These are phyloP conservation scores for Colletotrichum orchidophilum DNA, from an alignment of 2,329 filamentous ascomycete species.

Conservation along the genomic window DNA sequence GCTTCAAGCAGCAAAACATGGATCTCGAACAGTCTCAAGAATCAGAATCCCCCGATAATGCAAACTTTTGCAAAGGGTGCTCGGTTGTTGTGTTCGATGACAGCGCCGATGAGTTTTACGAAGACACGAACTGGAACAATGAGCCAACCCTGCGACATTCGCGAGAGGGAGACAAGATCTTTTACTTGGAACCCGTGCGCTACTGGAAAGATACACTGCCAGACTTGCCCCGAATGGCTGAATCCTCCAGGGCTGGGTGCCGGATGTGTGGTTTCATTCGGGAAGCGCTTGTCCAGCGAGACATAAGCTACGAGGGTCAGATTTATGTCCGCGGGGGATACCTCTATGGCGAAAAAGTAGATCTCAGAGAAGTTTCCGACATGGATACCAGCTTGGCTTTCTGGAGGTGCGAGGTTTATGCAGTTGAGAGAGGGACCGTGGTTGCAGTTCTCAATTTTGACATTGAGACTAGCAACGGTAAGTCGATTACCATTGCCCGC, in stretches of 20 bases:
- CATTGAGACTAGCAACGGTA: background rate
- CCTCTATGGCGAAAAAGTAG: background rate
- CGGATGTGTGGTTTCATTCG: background rate
- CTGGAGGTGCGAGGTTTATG: background rate
- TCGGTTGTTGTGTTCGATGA: background rate
- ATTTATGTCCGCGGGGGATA: background rate
- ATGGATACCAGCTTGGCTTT: background rate
- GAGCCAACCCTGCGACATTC: background rate
- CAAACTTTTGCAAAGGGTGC: background rate
- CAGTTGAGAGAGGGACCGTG: background rate
- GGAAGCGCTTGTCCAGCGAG: background rate
- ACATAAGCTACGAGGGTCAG: background rate
- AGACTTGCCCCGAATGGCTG: background rate
- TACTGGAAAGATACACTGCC: background rate
- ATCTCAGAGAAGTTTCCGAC: no score
- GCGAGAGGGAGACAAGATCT: background rate
- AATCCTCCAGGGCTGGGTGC: background rate
- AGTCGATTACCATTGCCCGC: accelerated
- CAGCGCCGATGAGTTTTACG: background rate
- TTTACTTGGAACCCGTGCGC: background rate
- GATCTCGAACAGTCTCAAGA: background rate
- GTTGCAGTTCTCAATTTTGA: background rate
- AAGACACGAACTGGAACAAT: background rate
- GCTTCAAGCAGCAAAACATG: background rate
- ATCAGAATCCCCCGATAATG: background rate